A percentile compares a stretch with the other conserved stretches of the same genome.
Conservation (phyloP, 192 early-diverging fungal genomes). For the Umbelopsis vinacea region DNA sequence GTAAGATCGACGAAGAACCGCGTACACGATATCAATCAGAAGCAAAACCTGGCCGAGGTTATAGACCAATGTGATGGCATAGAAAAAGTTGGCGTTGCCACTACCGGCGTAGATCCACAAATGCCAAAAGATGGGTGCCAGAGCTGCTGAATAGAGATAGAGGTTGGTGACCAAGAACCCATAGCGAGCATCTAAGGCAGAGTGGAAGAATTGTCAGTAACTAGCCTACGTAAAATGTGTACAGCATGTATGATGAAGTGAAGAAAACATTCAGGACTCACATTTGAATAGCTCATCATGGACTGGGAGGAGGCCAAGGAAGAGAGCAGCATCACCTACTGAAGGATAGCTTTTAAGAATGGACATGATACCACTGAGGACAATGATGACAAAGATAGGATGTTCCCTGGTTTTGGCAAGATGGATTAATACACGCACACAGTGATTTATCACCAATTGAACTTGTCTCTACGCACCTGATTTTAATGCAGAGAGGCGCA, state of each 20-base stretch:
- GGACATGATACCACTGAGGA: conserved; percentile 77
- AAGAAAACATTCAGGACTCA: conserved; percentile 40
- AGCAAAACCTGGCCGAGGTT: conserved; percentile 85
- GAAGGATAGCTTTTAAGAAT: conserved; percentile 95
- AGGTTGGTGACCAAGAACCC: conserved; percentile 72
- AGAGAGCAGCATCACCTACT: conserved; percentile 83
- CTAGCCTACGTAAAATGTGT: too few species aligned
- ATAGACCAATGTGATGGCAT: conserved; percentile 94
- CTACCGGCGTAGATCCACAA: conserved; percentile 95
- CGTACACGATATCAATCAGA: conserved; percentile 83
- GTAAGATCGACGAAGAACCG: conserved; percentile 78
- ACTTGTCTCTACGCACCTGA: too few species aligned
- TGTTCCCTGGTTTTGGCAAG: conserved; percentile 55
- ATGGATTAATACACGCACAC: not conserved
- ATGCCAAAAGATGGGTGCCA: conserved; percentile 92
- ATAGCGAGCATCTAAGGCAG: conserved; percentile 77
- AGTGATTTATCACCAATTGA: too few species aligned
- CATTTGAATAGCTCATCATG: conserved; percentile 89
- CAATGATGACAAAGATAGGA: conserved; percentile 76
- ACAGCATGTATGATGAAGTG: not conserved
- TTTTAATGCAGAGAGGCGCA: conserved; percentile 79
- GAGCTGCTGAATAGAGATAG: conserved; percentile 72
- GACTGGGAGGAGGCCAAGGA: conserved; percentile 79
- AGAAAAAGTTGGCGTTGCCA: conserved; percentile 99
- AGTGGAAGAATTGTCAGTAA: not conserved